phyloP scores from a whole-genome alignment of 345 rosid genomes.

The Salix arbutifolia region DNA sequence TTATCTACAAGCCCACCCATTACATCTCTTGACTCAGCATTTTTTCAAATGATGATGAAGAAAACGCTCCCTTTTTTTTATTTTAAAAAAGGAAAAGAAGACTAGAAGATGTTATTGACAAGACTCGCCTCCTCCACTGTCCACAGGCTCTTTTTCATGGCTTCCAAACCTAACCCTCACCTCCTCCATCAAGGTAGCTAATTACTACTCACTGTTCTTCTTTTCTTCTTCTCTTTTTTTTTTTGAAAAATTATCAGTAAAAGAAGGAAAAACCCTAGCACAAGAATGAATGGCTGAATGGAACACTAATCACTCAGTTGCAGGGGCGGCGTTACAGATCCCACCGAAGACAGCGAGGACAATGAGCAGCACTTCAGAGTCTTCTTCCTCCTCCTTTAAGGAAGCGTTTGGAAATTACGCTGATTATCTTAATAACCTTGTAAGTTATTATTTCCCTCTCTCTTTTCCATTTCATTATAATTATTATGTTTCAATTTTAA shows the following conservation, averaged over 20 bases:
- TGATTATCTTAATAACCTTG: slow-evolving; percentile 63
- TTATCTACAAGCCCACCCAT: background rate
- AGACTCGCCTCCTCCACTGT: slow-evolving; percentile 15
- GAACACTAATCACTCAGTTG: slow-evolving; percentile 7
- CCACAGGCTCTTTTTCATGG: slow-evolving; percentile 30
- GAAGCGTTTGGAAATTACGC: slow-evolving; percentile 53
- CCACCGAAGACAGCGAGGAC: slow-evolving; percentile 41
- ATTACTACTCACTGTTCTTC: background rate
- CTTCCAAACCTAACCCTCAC: slow-evolving; percentile 44
- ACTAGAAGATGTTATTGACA: slow-evolving; percentile 31
- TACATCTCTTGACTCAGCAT: background rate
- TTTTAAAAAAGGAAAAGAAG: background rate
- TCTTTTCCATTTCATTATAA: background rate
- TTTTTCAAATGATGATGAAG: too few species aligned
- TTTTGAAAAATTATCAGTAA: background rate
- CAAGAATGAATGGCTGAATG: too few species aligned
- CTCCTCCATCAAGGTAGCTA: slow-evolving; percentile 41
- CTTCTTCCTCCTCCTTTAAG: slow-evolving; percentile 39
- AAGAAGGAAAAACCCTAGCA: background rate
- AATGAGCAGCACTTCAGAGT: slow-evolving; percentile 30
- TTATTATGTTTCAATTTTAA: background rate
- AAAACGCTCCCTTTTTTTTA: too few species aligned
- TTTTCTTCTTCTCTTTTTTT: background rate
- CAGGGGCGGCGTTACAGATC: slow-evolving; percentile 38
- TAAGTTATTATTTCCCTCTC: slow-evolving; percentile 9